Evolutionary conservation across 768 basidiomycete species (phyloP).

Genomic region (Auriscalpium microsporum): DNA sequence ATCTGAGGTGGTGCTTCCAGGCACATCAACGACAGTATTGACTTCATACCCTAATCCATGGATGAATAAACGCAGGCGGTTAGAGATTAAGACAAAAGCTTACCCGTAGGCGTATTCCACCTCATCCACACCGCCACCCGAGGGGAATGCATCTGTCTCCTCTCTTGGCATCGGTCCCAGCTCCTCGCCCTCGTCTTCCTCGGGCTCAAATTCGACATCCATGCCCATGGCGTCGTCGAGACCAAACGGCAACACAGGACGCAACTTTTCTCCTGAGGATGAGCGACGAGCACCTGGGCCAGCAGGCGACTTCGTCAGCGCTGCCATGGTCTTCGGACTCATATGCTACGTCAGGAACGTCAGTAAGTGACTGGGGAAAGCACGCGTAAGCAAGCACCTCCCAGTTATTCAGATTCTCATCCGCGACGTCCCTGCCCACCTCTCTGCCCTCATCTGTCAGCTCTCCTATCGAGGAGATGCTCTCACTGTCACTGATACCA

Average conservation of each 20-base stretch:
- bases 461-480: conserved; percentile 84
- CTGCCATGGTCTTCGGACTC: conserved; percentile 93
- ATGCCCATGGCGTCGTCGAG: conserved; percentile 71
- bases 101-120: conserved; percentile 86
- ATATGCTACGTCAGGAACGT: conserved; percentile 60
- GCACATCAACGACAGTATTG: neutral
- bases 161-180: conserved; percentile 73
- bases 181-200: conserved; percentile 66
- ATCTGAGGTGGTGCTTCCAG: no score
- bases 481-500: conserved; percentile 90
- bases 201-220: conserved; percentile 40
- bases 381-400: conserved; percentile 52
- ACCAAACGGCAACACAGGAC: conserved; percentile 72
- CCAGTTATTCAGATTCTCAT: conserved; percentile 92
- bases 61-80: neutral
- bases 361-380: neutral
- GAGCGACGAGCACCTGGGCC: conserved; percentile 58
- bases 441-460: conserved; percentile 72
- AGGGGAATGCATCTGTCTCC: conserved; percentile 60
- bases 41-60: neutral
- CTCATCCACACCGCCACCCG: conserved; percentile 80
- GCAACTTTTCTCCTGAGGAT: conserved; percentile 71
- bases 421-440: conserved; percentile 45
- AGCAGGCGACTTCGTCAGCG: conserved; percentile 85
- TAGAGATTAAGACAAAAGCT: conserved; percentile 21